phyloP scores from a whole-genome alignment of 176 grass and related monocot species.

The Bothriochloa decipiens region DNA sequence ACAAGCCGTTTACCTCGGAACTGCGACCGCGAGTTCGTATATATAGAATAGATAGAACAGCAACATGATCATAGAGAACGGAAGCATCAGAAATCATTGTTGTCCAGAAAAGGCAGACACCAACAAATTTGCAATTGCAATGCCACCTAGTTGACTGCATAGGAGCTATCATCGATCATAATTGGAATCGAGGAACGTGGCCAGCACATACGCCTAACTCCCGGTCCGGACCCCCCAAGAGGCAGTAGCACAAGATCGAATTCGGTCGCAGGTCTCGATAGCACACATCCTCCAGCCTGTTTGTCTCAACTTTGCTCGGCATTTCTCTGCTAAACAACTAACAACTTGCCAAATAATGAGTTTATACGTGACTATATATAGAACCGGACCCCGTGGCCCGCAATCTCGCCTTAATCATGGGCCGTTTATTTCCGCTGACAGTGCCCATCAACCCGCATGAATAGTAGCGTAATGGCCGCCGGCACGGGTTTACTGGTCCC shows the following conservation, averaged over 20 bases:
- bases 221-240: too few relatives aligned
- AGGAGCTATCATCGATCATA: not conserved
- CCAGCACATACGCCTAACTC: constrained; percentile 28
- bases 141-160: constrained; percentile 14
- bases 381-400: not conserved
- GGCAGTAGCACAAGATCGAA: not conserved
- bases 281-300: not conserved
- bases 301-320: not conserved
- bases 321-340: constrained; percentile 25
- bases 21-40: not conserved
- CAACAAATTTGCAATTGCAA: constrained; percentile 12
- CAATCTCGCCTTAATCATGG: constrained; percentile 4
- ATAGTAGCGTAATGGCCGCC: not conserved
- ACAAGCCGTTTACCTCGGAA: constrained; percentile 14
- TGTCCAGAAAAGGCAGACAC: not conserved
- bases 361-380: not conserved
- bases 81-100: constrained; percentile 12
- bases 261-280: not conserved
- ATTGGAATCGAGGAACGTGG: constrained; percentile 43
- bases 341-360: constrained; percentile 1
- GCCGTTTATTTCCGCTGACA: not conserved
- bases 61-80: constrained; percentile 25
- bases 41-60: not conserved
- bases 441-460: not conserved
- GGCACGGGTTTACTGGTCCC: constrained; percentile 9